A percentile compares a stretch with the other conserved stretches of the same genome.
Evolutionary conservation across 495 filamentous ascomycete species (phyloP).

Genomic region (Cenococcum geophilum): DNA sequence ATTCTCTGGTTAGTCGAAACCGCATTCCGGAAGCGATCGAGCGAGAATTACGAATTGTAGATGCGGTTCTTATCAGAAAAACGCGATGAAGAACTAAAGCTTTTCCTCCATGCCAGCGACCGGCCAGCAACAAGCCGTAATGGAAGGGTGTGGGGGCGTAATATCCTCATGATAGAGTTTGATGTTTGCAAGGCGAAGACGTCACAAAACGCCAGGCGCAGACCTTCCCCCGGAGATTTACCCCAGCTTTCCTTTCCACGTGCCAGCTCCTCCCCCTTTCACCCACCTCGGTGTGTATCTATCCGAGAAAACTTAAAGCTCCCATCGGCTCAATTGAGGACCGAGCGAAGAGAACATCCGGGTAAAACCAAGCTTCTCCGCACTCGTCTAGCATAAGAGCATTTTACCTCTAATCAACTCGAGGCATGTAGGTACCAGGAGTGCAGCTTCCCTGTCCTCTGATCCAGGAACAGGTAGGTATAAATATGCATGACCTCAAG

Average conservation of each 20-base stretch:
- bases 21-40: conserved; percentile 38
- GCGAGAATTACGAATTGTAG: conserved; percentile 22
- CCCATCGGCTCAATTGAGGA: background rate
- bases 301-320: conserved; percentile 4
- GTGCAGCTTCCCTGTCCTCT: background rate
- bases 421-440: background rate
- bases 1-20: background rate
- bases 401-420: background rate
- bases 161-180: conserved; percentile 7
- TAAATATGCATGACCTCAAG: background rate
- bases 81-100: conserved; percentile 7
- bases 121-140: background rate
- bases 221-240: background rate
- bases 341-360: background rate
- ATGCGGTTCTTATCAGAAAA: conserved; percentile 32
- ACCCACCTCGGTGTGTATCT: conserved; percentile 1
- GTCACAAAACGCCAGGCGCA: background rate
- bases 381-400: background rate
- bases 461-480: conserved; percentile 1
- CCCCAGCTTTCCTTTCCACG: conserved; percentile 1
- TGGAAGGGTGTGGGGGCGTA: background rate
- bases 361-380: background rate
- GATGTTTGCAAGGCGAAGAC: background rate
- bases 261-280: background rate
- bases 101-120: background rate